Evolutionary conservation across 2,329 filamentous ascomycete species (phyloP), one percentile per base, ranked within the genome.

Genomic region (Aspergillus ustus): DNA sequence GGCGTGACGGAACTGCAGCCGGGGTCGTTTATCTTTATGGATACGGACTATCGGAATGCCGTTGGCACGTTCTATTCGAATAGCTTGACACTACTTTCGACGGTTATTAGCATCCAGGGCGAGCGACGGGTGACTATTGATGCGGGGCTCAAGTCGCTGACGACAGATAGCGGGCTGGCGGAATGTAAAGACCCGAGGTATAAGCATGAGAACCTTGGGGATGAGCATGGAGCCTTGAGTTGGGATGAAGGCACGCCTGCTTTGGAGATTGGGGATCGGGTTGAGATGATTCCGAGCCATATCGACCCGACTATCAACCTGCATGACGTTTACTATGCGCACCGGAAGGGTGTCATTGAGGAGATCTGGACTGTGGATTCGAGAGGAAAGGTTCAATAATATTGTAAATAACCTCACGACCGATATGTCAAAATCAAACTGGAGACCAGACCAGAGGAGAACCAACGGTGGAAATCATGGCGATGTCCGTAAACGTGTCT

Each of bases 11-110:
- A 85, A 65, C 73, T 85, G 1, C 83, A 85, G 66, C 83, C 83
- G 0, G 83, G 83, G 0, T 83, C 81, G 0, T 85, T 85, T 61
- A 78, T 85, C 59, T 85, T 85, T 68, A 85, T 85, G 83, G 83
- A 85, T 60, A 83, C 83, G 2, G 83, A 85, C 66, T 85, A 85
- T 65, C 78, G 82, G 3, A 82, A 83, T 55, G 83, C 83, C 0
- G 75, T 85, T 0, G 83, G 83, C 1, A 72, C 75, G 0, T 78
- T 79, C 58, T 85, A 82, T 67, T 74, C 75, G 0, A 81, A 85
- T 64, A 84, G 81, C 51, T 63, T 85, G 28, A 82, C 81, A 0
- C 76, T 84, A 7, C 64, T 84, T 20, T 76, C 81, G 0, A 84
- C 82, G 0, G 82, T 84, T 0, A 62, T 85, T 19, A 83, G 81